phyloP scores from a whole-genome alignment of 305 asterid species.

The Fraxinus angustifolia region DNA sequence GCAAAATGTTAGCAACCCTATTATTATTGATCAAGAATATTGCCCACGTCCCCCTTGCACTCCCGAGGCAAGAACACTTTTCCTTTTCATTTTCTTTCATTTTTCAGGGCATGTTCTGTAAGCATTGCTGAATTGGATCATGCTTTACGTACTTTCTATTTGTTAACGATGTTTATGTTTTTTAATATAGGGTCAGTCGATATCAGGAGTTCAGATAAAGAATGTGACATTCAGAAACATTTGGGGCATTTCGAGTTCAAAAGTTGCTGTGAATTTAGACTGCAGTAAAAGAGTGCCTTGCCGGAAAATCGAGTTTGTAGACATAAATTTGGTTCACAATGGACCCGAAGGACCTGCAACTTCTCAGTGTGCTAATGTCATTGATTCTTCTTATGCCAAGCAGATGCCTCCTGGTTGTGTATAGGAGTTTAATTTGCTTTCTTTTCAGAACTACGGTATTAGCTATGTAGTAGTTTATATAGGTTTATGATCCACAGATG shows the following conservation, averaged over 20 bases:
- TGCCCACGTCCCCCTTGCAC: constrained; percentile 44
- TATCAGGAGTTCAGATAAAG: constrained; percentile 46
- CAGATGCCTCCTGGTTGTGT: constrained; percentile 50
- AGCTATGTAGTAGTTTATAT: neutral
- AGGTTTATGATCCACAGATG: neutral
- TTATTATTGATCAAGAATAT: constrained; percentile 62
- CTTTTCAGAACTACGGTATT: neutral
- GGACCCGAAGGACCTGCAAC: constrained; percentile 40
- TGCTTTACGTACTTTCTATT: neutral
- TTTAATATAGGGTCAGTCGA: neutral
- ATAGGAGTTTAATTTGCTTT: constrained; percentile 6
- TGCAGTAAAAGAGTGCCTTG: constrained; percentile 60
- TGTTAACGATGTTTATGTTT: neutral
- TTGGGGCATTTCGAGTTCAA: constrained; percentile 44
- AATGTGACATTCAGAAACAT: constrained; percentile 65
- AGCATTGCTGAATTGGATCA: neutral
- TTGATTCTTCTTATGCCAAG: constrained; percentile 43
- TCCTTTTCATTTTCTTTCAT: neutral
- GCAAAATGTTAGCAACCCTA: constrained; percentile 46
- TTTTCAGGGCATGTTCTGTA: neutral
- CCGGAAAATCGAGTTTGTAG: constrained; percentile 39
- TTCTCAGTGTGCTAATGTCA: constrained; percentile 42
- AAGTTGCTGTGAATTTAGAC: constrained; percentile 42
- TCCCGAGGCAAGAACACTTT: constrained; percentile 17
- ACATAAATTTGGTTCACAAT: constrained; percentile 43